phyloP scores from a whole-genome alignment of 176 grass and related monocot species.

The Aegilops bicornis region DNA sequence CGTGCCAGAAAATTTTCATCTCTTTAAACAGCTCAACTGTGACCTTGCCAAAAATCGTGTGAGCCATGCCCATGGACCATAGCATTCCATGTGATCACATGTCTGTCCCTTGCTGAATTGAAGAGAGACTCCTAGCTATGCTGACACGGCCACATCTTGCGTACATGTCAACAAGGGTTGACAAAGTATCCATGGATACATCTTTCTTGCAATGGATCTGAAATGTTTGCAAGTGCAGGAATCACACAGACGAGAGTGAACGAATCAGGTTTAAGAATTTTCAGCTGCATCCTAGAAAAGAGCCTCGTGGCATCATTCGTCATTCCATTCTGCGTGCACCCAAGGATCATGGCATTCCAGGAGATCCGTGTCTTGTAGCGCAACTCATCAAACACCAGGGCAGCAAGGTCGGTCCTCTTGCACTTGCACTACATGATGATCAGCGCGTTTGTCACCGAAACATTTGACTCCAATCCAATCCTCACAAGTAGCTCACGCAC shows the following conservation, averaged over 20 bases:
- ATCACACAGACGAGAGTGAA: constrained; percentile 46
- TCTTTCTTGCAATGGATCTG: constrained; percentile 57
- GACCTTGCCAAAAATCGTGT: constrained; percentile 43
- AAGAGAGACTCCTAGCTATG: constrained; percentile 44
- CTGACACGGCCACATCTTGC: background rate
- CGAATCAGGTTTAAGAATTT: too few species aligned
- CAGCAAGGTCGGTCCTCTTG: constrained; percentile 41
- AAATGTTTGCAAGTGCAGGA: constrained; percentile 45
- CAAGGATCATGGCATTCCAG: constrained; percentile 9
- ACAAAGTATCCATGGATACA: constrained; percentile 44
- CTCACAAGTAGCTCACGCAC: constrained; percentile 31
- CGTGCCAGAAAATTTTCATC: constrained; percentile 39
- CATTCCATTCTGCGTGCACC: constrained; percentile 47
- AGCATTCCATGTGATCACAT: constrained; percentile 59
- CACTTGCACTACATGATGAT: constrained; percentile 47
- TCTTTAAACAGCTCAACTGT: constrained; percentile 47
- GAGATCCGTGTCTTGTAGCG: constrained; percentile 21
- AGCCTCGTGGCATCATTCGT: constrained; percentile 26
- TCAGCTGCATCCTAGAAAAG: constrained; percentile 54
- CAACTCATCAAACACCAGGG: constrained; percentile 38
- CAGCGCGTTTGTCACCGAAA: constrained; percentile 45
- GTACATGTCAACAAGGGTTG: background rate
- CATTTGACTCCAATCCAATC: constrained; percentile 29
- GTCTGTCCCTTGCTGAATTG: constrained; percentile 37
- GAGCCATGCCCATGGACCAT: constrained; percentile 69